Base-by-base conservation (phyloP, 225 moss, liverwort and hornwort species). In the Takakia lepidozioides region DNA sequence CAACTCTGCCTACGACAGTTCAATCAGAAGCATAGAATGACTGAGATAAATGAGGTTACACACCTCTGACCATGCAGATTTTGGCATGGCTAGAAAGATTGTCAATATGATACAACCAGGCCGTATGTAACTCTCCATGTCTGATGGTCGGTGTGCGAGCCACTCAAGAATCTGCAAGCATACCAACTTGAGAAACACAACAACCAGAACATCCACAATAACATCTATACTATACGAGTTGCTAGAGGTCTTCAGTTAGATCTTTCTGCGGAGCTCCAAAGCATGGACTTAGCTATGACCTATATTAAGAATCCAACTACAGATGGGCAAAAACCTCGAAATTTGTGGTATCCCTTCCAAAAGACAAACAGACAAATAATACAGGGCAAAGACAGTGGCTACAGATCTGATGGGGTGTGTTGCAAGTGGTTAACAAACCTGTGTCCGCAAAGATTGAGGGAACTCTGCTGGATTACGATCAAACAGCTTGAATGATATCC, bases 101-200 rank as follows among this genome's bases (percentile, higher is more conserved):
- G 92, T 77, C 6, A 92, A 67, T 25, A 92, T 70, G 29, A 84
- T 69, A 69, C 92, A 92, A 52, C 92, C 92, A 67, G 92, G 92
- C 27, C 84, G 71, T 29, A 92, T 92, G 21, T 82, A 84, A 38
- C 84, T 82, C 59, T 92, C 92, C 92, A 92, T 92, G 18, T 92
- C 74, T 24, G 82, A 84, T 18, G 92, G 92, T 46, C 76, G 67
- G 48, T 70, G 69, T 35, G 84, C 76, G 45, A 92, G 65, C 92
- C 92, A 92, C 4, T 73, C 69, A 48, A 71, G 56, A 49, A 92
- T 92, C 84, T 92, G 85, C n/a, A n/a, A n/a, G n/a, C n/a, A n/a
- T n/a, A n/a, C n/a, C n/a, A n/a, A n/a, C n/a, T n/a, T n/a, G n/a
- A n/a, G n/a, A n/a, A n/a, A n/a, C n/a, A n/a, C n/a, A n/a, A n/a